These are phyloP conservation scores for Lecanicillium sp. DNA, from an alignment of 2,329 filamentous ascomycete genomes.

Conservation along the genomic window DNA sequence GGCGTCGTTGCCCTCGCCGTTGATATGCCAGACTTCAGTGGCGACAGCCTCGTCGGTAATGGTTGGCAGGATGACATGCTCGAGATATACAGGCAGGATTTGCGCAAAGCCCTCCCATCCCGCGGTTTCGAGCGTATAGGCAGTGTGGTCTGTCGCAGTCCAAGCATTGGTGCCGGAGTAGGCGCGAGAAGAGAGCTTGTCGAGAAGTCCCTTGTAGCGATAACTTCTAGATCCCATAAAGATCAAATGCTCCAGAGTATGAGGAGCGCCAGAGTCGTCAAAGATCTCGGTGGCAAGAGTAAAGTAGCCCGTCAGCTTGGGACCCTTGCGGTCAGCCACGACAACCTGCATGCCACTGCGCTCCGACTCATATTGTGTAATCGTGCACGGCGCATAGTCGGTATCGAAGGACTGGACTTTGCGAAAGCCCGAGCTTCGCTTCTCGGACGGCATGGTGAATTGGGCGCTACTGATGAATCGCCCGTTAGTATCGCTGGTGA, in stretches of 20 bases:
- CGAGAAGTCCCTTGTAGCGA: conserved; percentile 87
- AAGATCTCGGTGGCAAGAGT: conserved; percentile 94
- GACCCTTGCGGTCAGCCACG: conserved; percentile 83
- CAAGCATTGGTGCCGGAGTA: conserved; percentile 95
- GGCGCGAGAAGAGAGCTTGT: conserved; percentile 86
- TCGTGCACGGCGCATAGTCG: conserved; percentile 79
- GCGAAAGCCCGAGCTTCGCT: conserved; percentile 57
- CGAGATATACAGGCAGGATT: conserved; percentile 88
- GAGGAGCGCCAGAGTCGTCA: conserved; percentile 89
- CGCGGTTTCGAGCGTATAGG: conserved; percentile 89
- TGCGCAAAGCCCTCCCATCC: conserved; percentile 96
- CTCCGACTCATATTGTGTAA: conserved; percentile 94
- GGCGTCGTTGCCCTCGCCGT: conserved; percentile 88
- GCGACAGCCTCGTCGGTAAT: conserved; percentile 88
- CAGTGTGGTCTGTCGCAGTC: conserved; percentile 94
- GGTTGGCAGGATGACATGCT: conserved; percentile 86
- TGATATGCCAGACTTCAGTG: conserved; percentile 93
- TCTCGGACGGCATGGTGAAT: conserved; percentile 47
- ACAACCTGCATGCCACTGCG: conserved; percentile 91
- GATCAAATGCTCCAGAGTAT: conserved; percentile 74
- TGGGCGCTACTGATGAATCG: too few relatives aligned
- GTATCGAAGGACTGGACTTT: conserved; percentile 78
- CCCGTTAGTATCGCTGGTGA: too few relatives aligned
- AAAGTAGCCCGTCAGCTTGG: conserved; percentile 94
- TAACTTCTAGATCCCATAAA: conserved; percentile 93